Conservation (phyloP, 2,329 filamentous ascomycete genomes). For the Trichoderma sp. region DNA sequence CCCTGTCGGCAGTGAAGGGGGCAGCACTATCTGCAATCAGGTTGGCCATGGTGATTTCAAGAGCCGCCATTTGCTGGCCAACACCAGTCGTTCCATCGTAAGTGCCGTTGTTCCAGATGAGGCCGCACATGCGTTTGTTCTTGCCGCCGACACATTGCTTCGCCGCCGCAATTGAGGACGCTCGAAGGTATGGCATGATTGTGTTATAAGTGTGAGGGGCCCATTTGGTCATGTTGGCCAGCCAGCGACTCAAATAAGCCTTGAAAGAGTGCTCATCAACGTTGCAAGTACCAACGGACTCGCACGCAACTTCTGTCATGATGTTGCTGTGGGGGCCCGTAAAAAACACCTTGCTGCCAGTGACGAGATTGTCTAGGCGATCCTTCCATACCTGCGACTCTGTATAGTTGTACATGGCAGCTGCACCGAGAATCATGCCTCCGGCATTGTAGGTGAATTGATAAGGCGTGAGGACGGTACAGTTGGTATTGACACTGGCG, state of each 20-base stretch:
- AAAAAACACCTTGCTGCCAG: constrained; percentile 60
- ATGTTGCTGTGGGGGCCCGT: constrained; percentile 54
- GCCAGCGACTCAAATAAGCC: constrained; percentile 64
- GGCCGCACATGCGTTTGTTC: constrained; percentile 62
- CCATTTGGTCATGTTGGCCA: constrained; percentile 65
- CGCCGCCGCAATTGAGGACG: constrained; percentile 61
- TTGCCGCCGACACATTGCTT: constrained; percentile 60
- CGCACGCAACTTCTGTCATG: constrained; percentile 69
- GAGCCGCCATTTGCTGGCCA: constrained; percentile 71
- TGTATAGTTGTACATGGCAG: constrained; percentile 70
- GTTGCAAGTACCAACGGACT: constrained; percentile 63
- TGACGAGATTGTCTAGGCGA: constrained; percentile 60
- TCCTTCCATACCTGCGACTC: constrained; percentile 58
- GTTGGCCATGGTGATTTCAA: constrained; percentile 67
- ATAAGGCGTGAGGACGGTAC: constrained; percentile 60
- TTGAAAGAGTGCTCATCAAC: constrained; percentile 67
- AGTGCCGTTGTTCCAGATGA: constrained; percentile 59
- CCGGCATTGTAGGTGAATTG: constrained; percentile 74
- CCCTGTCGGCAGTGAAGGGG: constrained; percentile 55
- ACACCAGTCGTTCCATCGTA: constrained; percentile 66
- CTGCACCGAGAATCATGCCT: constrained; percentile 66
- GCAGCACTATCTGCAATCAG: constrained; percentile 52
- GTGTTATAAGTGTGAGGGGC: constrained; percentile 60
- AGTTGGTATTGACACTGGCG: constrained; percentile 59
- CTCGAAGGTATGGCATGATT: constrained; percentile 57